Evolutionary conservation across 768 basidiomycete genomes (phyloP).

Genomic region (Podaxis sp.): DNA sequence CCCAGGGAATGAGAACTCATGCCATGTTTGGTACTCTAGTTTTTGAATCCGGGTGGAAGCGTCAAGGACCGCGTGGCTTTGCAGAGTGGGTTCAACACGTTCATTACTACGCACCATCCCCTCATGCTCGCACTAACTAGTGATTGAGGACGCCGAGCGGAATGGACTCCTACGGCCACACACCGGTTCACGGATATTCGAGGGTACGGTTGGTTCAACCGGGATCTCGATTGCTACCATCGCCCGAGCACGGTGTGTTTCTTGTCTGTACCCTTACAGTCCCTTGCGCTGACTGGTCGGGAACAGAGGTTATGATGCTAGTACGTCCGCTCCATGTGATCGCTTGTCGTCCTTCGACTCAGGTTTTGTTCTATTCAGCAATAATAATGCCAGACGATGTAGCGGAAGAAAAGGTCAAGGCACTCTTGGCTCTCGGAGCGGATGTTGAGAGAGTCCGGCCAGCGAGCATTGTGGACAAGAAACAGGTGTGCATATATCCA

Average conservation of each 20-base stretch:
- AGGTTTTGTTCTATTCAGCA: conserved; percentile 40
- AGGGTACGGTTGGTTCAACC: conserved; percentile 95
- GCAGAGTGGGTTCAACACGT: conserved; percentile 56
- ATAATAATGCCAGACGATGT: conserved; percentile 92
- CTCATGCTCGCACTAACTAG: conserved; percentile 38
- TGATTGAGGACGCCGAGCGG: conserved; percentile 92
- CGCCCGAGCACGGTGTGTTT: conserved; percentile 73
- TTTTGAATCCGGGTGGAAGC: conserved; percentile 94
- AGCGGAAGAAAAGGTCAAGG: conserved; percentile 87
- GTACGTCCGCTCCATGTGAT: conserved; percentile 39
- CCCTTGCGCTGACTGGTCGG: conserved; percentile 1
- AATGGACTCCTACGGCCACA: conserved; percentile 80
- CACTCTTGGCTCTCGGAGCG: conserved; percentile 81
- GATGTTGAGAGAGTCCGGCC: conserved; percentile 89
- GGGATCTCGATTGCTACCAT: conserved; percentile 97
- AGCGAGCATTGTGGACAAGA: conserved; percentile 95
- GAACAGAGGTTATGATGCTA: conserved; percentile 82
- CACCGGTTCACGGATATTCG: conserved; percentile 91
- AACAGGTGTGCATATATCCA: conserved; percentile 58
- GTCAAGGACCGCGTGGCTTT: conserved; percentile 98
- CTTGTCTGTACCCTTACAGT: not conserved
- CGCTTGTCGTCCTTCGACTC: not conserved
- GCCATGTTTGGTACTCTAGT: conserved; percentile 60
- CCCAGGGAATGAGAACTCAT: not conserved
- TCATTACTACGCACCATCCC: not conserved